Conservation (phyloP, 768 basidiomycete genomes). For the Pisolithus sp. region DNA sequence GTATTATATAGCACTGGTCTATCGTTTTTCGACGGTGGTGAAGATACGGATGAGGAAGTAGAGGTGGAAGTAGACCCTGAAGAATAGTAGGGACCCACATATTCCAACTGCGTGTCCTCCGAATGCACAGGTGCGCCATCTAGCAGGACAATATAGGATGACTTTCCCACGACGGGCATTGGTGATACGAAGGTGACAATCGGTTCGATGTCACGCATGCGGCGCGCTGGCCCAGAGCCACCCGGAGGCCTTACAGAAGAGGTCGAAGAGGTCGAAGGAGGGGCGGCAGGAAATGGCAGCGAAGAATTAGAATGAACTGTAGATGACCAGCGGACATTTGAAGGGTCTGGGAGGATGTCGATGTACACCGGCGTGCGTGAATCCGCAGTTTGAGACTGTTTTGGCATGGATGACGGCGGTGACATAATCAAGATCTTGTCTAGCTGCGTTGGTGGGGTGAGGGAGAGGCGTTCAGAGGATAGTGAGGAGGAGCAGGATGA, state of each 20-base stretch:
- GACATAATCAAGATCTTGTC: conserved; percentile 12
- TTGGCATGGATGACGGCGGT: conserved; percentile 12
- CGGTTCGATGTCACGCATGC: conserved; percentile 55
- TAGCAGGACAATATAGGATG: conserved; percentile 48
- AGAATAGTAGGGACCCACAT: conserved; percentile 29
- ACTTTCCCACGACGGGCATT: conserved; percentile 42
- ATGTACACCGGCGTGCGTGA: conserved; percentile 28
- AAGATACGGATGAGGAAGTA: conserved; percentile 4
- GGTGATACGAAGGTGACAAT: conserved; percentile 57
- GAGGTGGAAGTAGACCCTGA: conserved; percentile 20
- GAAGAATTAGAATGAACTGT: too few relatives aligned
- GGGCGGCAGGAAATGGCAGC: too few relatives aligned
- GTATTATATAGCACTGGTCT: conserved; percentile 50
- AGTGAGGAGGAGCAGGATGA: conserved; percentile 12
- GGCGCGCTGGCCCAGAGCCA: conserved; percentile 37
- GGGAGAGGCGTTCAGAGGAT: conserved; percentile 10
- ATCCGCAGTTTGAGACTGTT: conserved; percentile 15
- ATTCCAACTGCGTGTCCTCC: conserved; percentile 38
- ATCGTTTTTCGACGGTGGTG: conserved; percentile 9
- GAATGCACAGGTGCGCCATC: conserved; percentile 45
- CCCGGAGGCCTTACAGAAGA: background rate
- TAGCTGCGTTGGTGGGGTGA: conserved; percentile 9
- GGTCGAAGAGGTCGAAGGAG: background rate
- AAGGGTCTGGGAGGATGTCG: conserved; percentile 24
- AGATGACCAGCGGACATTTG: conserved; percentile 6